These are phyloP conservation scores for Komagataella populi DNA, from an alignment of 805 yeast species.

Conservation along the genomic window DNA sequence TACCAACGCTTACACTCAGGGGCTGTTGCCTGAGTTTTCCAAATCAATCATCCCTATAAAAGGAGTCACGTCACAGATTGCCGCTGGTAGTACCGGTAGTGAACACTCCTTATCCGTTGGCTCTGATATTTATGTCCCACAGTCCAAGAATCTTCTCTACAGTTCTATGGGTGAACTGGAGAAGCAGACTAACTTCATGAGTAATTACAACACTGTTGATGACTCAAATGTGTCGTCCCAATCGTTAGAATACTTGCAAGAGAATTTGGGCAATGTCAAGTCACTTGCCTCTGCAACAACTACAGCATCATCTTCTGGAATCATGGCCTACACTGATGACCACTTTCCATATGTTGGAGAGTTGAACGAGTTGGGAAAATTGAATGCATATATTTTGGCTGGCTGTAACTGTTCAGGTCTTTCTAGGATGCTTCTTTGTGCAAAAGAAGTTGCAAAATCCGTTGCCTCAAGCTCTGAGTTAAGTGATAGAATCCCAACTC, in stretches of 20 bases:
- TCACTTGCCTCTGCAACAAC: constrained; percentile 1
- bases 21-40: constrained; percentile 10
- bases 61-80: constrained; percentile 15
- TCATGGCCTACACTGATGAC: constrained; percentile 8
- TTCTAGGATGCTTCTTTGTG: constrained; percentile 7
- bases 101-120: not conserved
- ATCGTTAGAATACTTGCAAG: constrained; percentile 4
- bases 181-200: constrained; percentile 5
- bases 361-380: constrained; percentile 1
- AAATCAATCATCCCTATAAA: constrained; percentile 16
- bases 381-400: constrained; percentile 5
- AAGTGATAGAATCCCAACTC: constrained; percentile 5
- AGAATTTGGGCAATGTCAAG: constrained; percentile 1
- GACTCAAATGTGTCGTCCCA: constrained; percentile 3
- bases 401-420: constrained; percentile 9
- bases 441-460: constrained; percentile 5
- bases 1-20: constrained; percentile 17
- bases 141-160: constrained; percentile 1
- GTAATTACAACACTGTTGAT: constrained; percentile 7
- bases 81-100: constrained; percentile 7
- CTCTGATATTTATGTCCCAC: constrained; percentile 2
- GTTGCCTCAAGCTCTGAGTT: not conserved
- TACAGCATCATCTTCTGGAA: constrained; percentile 6
- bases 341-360: constrained; percentile 8
- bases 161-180: not conserved